These are phyloP conservation scores for Dipteronia dyeriana DNA, from an alignment of 345 rosid genomes.

Conservation along the genomic window DNA sequence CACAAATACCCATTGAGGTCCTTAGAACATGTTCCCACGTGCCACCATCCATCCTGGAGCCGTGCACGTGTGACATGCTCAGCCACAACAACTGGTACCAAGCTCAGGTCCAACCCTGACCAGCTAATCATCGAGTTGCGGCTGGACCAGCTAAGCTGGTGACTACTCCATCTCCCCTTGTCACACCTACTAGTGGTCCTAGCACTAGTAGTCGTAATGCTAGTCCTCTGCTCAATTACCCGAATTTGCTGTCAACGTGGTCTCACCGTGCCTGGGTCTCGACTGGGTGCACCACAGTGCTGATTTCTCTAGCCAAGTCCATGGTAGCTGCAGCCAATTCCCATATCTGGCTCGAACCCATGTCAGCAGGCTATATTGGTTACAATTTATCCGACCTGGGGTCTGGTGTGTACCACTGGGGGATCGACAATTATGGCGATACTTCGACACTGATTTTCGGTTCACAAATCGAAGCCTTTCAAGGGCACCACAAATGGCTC, in stretches of 20 bases:
- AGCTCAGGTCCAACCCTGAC: constrained; percentile 32
- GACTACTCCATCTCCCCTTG: constrained; percentile 15
- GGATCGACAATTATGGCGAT: constrained; percentile 82
- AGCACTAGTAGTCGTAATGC: neutral
- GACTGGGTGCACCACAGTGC: constrained; percentile 64
- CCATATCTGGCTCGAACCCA: constrained; percentile 56
- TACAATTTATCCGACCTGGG: constrained; percentile 80
- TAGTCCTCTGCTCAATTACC: constrained; percentile 50
- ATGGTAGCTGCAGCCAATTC: constrained; percentile 43
- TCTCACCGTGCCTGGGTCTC: constrained; percentile 72
- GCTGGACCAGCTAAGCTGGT: constrained; percentile 20
- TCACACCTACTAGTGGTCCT: neutral
- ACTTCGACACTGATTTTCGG: constrained; percentile 72
- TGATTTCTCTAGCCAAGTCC: constrained; percentile 61
- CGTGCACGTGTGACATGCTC: constrained; percentile 26
- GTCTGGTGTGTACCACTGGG: constrained; percentile 95
- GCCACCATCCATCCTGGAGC: constrained; percentile 9
- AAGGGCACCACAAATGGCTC: constrained; percentile 92
- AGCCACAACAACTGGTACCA: constrained; percentile 43
- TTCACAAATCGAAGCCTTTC: constrained; percentile 80
- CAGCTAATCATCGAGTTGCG: constrained; percentile 27
- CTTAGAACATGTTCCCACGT: constrained; percentile 22
- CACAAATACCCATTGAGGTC: constrained; percentile 40
- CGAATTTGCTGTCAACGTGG: constrained; percentile 69
- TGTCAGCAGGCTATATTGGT: constrained; percentile 64